Conservation (phyloP, 2,329 filamentous ascomycete genomes). For the Botryotinia globosa region DNA sequence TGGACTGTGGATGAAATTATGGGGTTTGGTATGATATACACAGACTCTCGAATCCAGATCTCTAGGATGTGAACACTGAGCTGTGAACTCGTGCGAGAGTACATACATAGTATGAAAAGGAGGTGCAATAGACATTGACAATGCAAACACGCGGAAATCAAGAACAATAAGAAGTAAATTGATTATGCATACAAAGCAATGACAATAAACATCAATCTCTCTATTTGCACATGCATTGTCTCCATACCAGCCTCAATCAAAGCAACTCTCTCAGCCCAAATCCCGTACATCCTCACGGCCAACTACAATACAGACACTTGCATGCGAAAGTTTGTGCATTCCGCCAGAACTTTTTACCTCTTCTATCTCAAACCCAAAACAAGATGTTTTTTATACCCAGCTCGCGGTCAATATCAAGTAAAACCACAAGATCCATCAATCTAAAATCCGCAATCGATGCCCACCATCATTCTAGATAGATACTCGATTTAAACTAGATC, state of each 20-base stretch:
- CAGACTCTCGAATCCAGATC: not conserved
- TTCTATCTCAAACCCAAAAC: not conserved
- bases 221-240: too few relatives aligned
- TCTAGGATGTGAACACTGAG: not conserved
- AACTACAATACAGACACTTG: not conserved
- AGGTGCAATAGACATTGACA: not conserved
- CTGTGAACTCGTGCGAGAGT: not conserved
- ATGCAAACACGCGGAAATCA: not conserved
- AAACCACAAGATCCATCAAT: not conserved
- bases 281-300: accelerated
- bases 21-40: not conserved
- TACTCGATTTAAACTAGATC: not conserved
- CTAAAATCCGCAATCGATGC: not conserved
- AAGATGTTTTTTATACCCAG: not conserved
- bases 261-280: not conserved
- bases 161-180: not conserved
- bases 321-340: not conserved
- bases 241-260: not conserved
- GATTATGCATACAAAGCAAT: not conserved
- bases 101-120: not conserved
- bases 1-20: too few relatives aligned
- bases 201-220: too few relatives aligned
- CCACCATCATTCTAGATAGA: not conserved
- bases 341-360: too few relatives aligned
- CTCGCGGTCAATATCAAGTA: too few relatives aligned